A percentile compares a stretch with the other conserved stretches of the same genome.
These are phyloP conservation scores for Microstegium vimineum DNA, from an alignment of 176 grass and related monocot species.

Conservation along the genomic window DNA sequence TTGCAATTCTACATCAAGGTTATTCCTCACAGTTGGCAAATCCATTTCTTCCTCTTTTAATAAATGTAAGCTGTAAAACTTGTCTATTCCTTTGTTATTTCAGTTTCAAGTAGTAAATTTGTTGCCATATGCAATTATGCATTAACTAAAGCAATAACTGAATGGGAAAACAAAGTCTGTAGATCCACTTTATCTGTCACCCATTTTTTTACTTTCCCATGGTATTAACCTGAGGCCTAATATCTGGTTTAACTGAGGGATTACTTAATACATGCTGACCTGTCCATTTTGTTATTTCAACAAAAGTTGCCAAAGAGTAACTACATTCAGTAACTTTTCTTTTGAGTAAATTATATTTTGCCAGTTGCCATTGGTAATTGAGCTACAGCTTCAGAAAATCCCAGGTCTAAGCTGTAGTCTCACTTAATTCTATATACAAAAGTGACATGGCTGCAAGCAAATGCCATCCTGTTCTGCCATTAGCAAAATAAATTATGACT, in stretches of 20 bases:
- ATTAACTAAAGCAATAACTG: background rate
- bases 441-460: background rate
- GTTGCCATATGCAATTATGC: slow-evolving; percentile 10
- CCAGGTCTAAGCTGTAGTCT: background rate
- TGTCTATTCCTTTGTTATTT: slow-evolving; percentile 18
- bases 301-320: background rate
- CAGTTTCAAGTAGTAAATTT: slow-evolving; percentile 15
- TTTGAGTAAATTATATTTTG: too few species aligned
- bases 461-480: background rate
- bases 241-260: background rate
- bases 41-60: slow-evolving; percentile 71
- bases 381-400: background rate
- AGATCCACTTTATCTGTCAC: background rate
- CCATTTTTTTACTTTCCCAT: background rate
- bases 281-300: background rate
- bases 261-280: background rate
- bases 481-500: background rate
- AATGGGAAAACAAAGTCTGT: background rate
- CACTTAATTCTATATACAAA: background rate
- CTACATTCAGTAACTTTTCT: background rate
- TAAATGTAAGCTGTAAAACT: slow-evolving; percentile 61
- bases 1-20: slow-evolving; percentile 66
- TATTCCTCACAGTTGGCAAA: slow-evolving; percentile 68
- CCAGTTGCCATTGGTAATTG: background rate
- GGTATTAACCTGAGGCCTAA: background rate